phyloP scores from a whole-genome alignment of 139 green algal genomes.

The Zygnema cylindricum region DNA sequence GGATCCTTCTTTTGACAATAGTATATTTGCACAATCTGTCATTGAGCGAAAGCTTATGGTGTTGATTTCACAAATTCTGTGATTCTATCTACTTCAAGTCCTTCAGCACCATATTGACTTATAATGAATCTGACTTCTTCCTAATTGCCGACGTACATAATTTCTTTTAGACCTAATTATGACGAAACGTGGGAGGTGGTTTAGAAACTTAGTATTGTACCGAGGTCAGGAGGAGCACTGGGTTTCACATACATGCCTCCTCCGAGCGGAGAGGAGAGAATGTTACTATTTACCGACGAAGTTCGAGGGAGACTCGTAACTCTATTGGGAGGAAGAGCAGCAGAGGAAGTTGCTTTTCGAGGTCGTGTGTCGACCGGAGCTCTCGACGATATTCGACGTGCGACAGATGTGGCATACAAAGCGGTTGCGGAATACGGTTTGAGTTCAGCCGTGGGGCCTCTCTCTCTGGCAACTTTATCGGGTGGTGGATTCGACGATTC shows the following conservation, averaged over 20 bases:
- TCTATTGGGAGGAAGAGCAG: constrained; percentile 88
- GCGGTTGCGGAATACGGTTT: constrained; percentile 78
- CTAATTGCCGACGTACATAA: no score
- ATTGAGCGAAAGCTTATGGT: no score
- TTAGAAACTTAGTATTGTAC: constrained; percentile 84
- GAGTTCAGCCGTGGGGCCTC: constrained; percentile 73
- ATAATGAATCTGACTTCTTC: no score
- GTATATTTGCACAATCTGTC: no score
- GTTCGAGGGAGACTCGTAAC: constrained; percentile 85
- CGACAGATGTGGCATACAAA: constrained; percentile 84
- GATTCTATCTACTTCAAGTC: no score
- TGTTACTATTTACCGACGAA: constrained; percentile 88
- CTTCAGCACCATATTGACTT: no score
- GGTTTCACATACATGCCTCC: constrained; percentile 78
- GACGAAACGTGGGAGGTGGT: no score
- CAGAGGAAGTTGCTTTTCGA: constrained; percentile 81
- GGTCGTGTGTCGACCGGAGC: constrained; percentile 71
- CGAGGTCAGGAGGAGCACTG: constrained; percentile 80
- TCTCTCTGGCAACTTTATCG: constrained; percentile 77
- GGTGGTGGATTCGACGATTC: constrained; percentile 72
- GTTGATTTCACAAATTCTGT: no score
- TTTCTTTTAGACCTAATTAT: no score
- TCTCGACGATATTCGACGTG: constrained; percentile 86
- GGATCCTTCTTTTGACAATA: no score
- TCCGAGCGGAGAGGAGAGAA: constrained; percentile 69